Conservation (phyloP, 139 green algal genomes). For the Coelastrella sp. region DNA sequence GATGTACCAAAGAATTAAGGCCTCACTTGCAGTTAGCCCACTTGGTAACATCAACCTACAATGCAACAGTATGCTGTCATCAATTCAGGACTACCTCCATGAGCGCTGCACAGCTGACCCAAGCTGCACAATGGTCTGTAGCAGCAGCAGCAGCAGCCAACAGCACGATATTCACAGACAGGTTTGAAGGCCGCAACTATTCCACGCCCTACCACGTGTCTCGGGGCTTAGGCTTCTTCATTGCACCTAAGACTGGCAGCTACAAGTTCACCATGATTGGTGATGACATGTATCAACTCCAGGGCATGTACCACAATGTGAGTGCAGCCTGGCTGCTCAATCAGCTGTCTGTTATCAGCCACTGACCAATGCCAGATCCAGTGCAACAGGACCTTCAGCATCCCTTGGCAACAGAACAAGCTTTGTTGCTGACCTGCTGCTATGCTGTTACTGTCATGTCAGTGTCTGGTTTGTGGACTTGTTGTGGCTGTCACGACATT, state of each 20-base stretch:
- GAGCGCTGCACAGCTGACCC: not conserved
- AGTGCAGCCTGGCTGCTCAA: not conserved
- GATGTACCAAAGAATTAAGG: too few species aligned
- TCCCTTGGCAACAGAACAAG: not conserved
- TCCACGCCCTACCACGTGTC: not conserved
- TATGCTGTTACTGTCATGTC: too few species aligned
- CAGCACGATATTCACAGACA: not conserved
- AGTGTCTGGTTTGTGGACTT: too few species aligned
- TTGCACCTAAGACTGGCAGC: not conserved
- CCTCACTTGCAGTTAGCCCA: too few species aligned
- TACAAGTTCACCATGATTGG: conserved; percentile 29
- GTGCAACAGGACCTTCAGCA: too few species aligned
- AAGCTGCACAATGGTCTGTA: not conserved
- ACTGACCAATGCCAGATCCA: too few species aligned
- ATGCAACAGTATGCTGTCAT: too few species aligned
- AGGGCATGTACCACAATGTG: conserved; percentile 24
- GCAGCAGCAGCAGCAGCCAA: not conserved
- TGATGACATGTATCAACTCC: conserved; percentile 4
- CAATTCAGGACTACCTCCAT: not conserved
- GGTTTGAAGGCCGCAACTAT: not conserved
- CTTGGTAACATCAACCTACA: too few species aligned
- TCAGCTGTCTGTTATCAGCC: too few species aligned
- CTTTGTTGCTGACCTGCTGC: not conserved
- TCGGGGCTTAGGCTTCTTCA: not conserved
- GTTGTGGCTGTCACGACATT: too few species aligned